Evolutionary conservation across 148 eudicot species (phyloP), one percentile per base, ranked within the genome.

Genomic region (Limonium bicolor): DNA sequence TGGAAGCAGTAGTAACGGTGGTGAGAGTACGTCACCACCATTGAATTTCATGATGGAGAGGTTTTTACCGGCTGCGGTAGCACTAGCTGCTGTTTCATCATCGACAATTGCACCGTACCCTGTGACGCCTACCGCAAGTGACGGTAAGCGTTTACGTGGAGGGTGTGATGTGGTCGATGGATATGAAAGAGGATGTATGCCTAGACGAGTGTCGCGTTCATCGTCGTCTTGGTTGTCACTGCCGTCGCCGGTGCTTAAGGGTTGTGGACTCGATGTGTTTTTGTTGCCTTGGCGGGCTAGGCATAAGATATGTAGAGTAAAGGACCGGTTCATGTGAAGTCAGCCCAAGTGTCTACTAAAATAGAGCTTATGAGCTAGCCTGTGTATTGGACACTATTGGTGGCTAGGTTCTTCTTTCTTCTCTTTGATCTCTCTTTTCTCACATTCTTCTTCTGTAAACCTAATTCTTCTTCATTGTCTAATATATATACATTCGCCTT

Each of bases 11-110:
- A 40, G 46, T n/a, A 37, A 34, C 14, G 34, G 43, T 20, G 58
- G 48, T 16, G 31, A 24, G 11, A 47, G 47, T 12, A 25, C 51
- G 8, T 46, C 36, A 6, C 27, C 61, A 17, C 49, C 70, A 9
- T 69, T 86, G 2, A 72, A 54, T 55, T 78, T 64, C 59, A 78
- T 82, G 48, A 75, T 82, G 25, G 63, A 72, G 56, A 68, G 83
- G 30, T 82, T 78, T 67, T 78, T 82, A 35, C 70, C 83, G 0
- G 83, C 76, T 14, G 83, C 94, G 0, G 65, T 63, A 12, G 86
- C 79, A 0, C 57, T 75, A 37, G 83, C 92, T 15, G 77, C 72
- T 5, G 64, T 66, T 4, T 67, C 80, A 0, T 48, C 62, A 20
- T 56, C 62, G 3, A 48, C n/a, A n/a, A 35, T 11, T 35, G 13